Evolutionary conservation across 257 asterid species (phyloP), one percentile per base, ranked within the genome.

Genomic region (Haberlea rhodopensis): DNA sequence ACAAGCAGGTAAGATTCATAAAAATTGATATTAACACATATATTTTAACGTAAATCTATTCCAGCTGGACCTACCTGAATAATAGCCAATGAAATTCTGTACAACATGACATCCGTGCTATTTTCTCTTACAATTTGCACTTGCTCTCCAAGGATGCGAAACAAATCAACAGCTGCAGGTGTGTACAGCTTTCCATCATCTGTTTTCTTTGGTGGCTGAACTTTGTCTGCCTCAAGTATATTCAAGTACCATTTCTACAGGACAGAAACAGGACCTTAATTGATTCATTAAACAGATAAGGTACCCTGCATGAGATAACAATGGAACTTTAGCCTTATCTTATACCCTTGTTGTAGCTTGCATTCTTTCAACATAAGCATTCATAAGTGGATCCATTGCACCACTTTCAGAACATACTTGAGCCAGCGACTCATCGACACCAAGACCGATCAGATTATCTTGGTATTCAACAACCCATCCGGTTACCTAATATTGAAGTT

Each of bases 341-440:
- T 40, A 40, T 79, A 94, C 99, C 92, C 95, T 83, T 66, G 97
- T 94, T 21, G 96, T 90, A 53, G 99, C 97, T 80, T 94, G 97
- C 99, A 94, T 94, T 81, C 99, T 83, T 74, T 94, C 99, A 80
- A 94, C 95, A 73, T 94, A 94, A 63, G 97, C 91, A 81, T 94
- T 94, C 97, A 94, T 89, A 34, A 94, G 94, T 66, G 99, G 99
- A 75, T 94, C 99, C 99, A 94, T 94, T 69, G 99, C 92, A 81
- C 99, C 99, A 58, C 99, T 94, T 81, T 90, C 99, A 1, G 99
- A 94, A 72, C 97, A 90, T 76, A 94, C 99, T 87, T 94, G 99
- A 70, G 99, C 97, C 43, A 94, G 80, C 57, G 96, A 86, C 74
- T 94, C 99, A 16, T 94, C 99, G 68, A 94, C 99, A 52, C 97